Conservation (phyloP, 2,329 filamentous ascomycete genomes). For the Venturia nashicola region DNA sequence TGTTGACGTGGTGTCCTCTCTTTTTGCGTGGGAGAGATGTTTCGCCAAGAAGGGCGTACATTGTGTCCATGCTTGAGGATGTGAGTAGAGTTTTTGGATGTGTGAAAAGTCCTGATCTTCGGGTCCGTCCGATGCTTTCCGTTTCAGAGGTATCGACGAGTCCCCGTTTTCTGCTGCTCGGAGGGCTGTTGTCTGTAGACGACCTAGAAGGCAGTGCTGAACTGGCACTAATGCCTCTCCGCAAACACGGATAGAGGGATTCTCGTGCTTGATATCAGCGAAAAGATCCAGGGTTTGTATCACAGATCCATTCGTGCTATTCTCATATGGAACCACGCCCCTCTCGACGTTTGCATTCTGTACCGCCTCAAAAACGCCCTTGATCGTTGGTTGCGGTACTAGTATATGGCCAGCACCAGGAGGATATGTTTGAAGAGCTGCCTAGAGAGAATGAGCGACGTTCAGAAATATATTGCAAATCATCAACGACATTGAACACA, state of each 20-base stretch:
- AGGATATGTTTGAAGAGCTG: constrained; percentile 10
- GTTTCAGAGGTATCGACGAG: background rate
- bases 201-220: constrained; percentile 72
- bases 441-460: background rate
- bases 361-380: constrained; percentile 68
- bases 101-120: constrained; percentile 21
- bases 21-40: constrained; percentile 56
- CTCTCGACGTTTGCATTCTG: constrained; percentile 52
- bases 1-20: constrained; percentile 74
- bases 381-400: constrained; percentile 33
- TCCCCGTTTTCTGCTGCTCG: background rate
- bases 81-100: constrained; percentile 72
- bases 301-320: constrained; percentile 88
- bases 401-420: constrained; percentile 14
- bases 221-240: constrained; percentile 80
- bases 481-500: background rate
- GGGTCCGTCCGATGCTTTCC: background rate
- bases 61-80: constrained; percentile 93
- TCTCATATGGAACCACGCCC: constrained; percentile 89
- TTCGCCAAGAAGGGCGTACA: constrained; percentile 62
- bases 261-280: constrained; percentile 54
- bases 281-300: constrained; percentile 83
- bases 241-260: constrained; percentile 58
- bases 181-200: constrained; percentile 6
- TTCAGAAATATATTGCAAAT: background rate